Evolutionary conservation across 2,329 filamentous ascomycete species (phyloP).

Genomic region (Verticillium klebahnii): DNA sequence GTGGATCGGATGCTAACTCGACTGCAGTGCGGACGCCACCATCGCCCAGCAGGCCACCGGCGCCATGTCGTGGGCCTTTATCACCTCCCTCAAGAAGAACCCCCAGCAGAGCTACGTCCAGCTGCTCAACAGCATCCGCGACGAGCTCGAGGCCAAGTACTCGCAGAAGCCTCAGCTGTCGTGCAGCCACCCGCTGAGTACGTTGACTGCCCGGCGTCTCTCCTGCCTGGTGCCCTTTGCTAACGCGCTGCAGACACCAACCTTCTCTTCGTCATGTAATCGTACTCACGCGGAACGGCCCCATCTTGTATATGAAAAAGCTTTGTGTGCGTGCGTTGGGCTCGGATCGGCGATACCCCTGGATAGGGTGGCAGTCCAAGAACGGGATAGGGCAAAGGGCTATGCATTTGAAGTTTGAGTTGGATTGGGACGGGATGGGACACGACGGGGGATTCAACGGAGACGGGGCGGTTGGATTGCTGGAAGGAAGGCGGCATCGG

Average conservation of each 20-base stretch:
- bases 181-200: slow-evolving; percentile 93
- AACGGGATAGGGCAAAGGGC: background rate
- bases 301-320: background rate
- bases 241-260: slow-evolving; percentile 47
- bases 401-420: background rate
- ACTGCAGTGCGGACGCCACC: slow-evolving; percentile 74
- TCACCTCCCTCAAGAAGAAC: slow-evolving; percentile 84
- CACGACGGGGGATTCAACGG: background rate
- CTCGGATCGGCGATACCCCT: background rate
- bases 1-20: background rate
- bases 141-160: slow-evolving; percentile 83
- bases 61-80: slow-evolving; percentile 98
- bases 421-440: background rate
- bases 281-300: background rate
- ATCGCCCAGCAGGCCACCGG: slow-evolving; percentile 88
- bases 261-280: slow-evolving; percentile 58
- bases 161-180: slow-evolving; percentile 93
- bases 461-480: background rate
- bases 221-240: background rate
- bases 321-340: background rate
- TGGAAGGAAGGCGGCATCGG: too few species aligned
- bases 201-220: slow-evolving; percentile 25
- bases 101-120: slow-evolving; percentile 95
- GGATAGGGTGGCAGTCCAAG: background rate
- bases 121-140: slow-evolving; percentile 90